These are phyloP conservation scores for Plenodomus tracheiphilus DNA, from an alignment of 2,329 filamentous ascomycete species.

Conservation along the genomic window DNA sequence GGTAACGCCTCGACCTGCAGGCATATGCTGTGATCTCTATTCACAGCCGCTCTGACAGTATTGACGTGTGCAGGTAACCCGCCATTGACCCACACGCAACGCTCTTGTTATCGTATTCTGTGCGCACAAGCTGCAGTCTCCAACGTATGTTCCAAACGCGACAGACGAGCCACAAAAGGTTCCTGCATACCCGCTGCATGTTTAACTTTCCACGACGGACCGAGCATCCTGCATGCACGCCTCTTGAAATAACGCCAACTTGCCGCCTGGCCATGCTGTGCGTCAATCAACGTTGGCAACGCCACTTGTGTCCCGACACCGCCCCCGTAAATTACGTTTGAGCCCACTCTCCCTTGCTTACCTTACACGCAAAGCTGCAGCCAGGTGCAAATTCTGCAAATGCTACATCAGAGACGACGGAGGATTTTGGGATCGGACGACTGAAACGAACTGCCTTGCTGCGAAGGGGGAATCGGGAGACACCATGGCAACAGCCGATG, in stretches of 20 bases:
- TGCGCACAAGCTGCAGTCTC: neutral
- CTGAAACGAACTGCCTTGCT: constrained; percentile 2
- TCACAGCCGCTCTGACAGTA: constrained; percentile 5
- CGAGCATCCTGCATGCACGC: constrained; percentile 8
- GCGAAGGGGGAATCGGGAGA: neutral
- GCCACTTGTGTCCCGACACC: too few species aligned
- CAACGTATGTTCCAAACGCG: neutral
- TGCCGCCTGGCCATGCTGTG: constrained; percentile 12
- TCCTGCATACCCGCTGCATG: constrained; percentile 3
- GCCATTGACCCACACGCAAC: constrained; percentile 2
- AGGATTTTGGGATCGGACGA: neutral
- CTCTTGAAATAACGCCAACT: constrained; percentile 1
- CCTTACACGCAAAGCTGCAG: neutral
- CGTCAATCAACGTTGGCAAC: constrained; percentile 1
- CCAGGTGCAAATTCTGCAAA: neutral
- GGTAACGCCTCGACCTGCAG: neutral
- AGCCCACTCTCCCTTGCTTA: neutral
- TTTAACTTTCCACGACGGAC: neutral
- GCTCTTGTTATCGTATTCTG: constrained; percentile 4
- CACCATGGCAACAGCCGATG: neutral
- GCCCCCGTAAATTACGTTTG: too few species aligned
- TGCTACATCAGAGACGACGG: neutral
- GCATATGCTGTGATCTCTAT: constrained; percentile 3
- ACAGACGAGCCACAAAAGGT: constrained; percentile 2
- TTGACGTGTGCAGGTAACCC: constrained; percentile 11